These are phyloP conservation scores for Wickerhamiella galacta DNA, from an alignment of 805 yeast species.

Conservation along the genomic window DNA sequence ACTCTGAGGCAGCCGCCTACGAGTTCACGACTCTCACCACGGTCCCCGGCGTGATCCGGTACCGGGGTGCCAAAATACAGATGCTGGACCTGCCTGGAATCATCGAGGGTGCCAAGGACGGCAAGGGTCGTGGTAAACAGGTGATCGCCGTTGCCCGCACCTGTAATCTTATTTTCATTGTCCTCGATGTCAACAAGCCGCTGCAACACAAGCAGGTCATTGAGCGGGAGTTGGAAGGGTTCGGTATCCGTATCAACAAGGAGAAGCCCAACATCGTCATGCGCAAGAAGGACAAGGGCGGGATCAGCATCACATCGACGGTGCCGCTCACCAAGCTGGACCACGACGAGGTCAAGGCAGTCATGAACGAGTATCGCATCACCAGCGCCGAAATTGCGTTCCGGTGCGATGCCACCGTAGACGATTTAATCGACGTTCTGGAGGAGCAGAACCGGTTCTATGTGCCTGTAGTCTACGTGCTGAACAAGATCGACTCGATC, in stretches of 20 bases:
- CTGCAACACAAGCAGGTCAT: constrained; percentile 84
- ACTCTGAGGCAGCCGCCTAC: constrained; percentile 91
- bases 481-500: constrained; percentile 91
- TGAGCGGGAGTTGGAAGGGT: constrained; percentile 91
- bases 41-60: constrained; percentile 90
- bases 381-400: constrained; percentile 93
- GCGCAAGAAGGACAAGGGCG: constrained; percentile 91
- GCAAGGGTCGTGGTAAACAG: constrained; percentile 96
- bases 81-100: constrained; percentile 97
- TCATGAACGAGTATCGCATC: constrained; percentile 86
- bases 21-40: constrained; percentile 96
- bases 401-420: constrained; percentile 95
- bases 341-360: constrained; percentile 87
- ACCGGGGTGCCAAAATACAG: constrained; percentile 94
- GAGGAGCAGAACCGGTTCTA: constrained; percentile 84
- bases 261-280: constrained; percentile 84
- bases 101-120: constrained; percentile 94
- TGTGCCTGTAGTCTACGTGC: constrained; percentile 86
- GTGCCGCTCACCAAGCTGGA: constrained; percentile 85
- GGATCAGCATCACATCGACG: constrained; percentile 82
- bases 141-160: constrained; percentile 99
- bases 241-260: constrained; percentile 87
- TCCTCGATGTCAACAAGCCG: constrained; percentile 91
- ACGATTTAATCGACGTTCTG: constrained; percentile 84
- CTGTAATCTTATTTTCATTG: constrained; percentile 82